Conservation (phyloP, 345 rosid species). For the Salix suchowensis region DNA sequence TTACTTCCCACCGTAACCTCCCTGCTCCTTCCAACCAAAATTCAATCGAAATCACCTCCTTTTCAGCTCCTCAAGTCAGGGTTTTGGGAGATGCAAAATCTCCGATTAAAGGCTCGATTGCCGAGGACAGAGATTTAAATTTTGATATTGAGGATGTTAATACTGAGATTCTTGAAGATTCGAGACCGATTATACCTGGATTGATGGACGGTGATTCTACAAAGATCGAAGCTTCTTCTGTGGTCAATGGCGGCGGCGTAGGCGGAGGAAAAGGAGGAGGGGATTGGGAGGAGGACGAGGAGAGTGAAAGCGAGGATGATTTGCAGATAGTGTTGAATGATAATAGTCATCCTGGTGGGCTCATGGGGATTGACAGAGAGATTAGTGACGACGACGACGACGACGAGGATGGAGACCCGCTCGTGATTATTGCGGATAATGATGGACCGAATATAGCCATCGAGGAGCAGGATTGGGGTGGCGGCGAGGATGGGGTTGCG, state of each 20-base stretch:
- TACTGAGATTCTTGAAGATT: constrained; percentile 28
- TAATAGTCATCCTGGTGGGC: constrained; percentile 37
- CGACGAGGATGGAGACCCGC: constrained; percentile 46
- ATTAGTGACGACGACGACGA: constrained; percentile 29
- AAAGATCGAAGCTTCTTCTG: constrained; percentile 5
- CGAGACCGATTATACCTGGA: constrained; percentile 52
- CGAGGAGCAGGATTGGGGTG: constrained; percentile 65
- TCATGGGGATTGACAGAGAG: constrained; percentile 51
- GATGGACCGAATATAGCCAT: constrained; percentile 47
- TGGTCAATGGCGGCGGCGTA: constrained; percentile 5
- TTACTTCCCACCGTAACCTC: constrained; percentile 6
- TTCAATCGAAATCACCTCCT: constrained; percentile 5
- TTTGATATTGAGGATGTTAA: constrained; percentile 83
- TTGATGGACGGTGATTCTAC: constrained; percentile 24
- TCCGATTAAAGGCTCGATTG: constrained; percentile 9
- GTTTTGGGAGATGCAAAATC: constrained; percentile 34
- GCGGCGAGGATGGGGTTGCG: constrained; percentile 37
- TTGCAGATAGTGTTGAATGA: constrained; percentile 91
- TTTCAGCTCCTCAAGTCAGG: constrained; percentile 39
- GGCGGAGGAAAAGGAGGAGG: constrained; percentile 48
- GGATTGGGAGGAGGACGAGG: constrained; percentile 52
- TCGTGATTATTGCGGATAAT: constrained; percentile 31
- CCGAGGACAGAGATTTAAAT: constrained; percentile 29
- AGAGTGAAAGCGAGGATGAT: constrained; percentile 97
- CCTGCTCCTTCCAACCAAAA: constrained; percentile 13